A percentile compares a stretch with the other conserved stretches of the same genome.
Evolutionary conservation across 139 green algal species (phyloP).

Genomic region (Auxenochlorella pyrenoidosa): DNA sequence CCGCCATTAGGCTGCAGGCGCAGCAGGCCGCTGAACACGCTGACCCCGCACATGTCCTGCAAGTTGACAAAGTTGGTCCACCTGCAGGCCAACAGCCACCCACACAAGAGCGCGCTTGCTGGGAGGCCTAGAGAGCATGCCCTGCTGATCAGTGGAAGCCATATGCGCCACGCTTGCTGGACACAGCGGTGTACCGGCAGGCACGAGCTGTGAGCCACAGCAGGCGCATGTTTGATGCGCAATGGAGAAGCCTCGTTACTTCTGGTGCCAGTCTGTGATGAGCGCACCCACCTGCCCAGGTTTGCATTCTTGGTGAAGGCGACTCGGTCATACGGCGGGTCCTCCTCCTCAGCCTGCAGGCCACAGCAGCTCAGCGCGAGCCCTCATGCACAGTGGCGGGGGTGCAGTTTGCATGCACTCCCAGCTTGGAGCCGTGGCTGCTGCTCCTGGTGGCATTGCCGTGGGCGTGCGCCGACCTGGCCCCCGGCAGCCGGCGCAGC

Average conservation of each 20-base stretch:
- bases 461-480: too few species aligned
- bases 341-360: constrained; percentile 58
- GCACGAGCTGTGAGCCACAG: not conserved
- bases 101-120: too few species aligned
- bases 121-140: too few species aligned
- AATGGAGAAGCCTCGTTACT: too few species aligned
- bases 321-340: not conserved
- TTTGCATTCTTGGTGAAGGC: constrained; percentile 69
- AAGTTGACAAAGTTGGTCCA: constrained; percentile 89
- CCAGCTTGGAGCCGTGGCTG: too few species aligned
- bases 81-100: not conserved
- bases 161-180: too few species aligned
- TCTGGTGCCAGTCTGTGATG: too few species aligned
- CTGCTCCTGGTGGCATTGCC: too few species aligned
- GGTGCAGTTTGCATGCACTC: not conserved
- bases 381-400: not conserved
- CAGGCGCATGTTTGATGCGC: not conserved
- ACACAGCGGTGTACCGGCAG: too few species aligned
- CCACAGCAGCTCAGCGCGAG: not conserved
- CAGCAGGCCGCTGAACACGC: constrained; percentile 72
- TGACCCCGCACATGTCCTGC: constrained; percentile 79
- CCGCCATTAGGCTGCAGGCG: not conserved
- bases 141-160: too few species aligned
- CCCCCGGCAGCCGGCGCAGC: too few species aligned
- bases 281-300: constrained; percentile 65